Conservation (phyloP, 2,329 filamentous ascomycete genomes). For the Fusarium anthophilum region DNA sequence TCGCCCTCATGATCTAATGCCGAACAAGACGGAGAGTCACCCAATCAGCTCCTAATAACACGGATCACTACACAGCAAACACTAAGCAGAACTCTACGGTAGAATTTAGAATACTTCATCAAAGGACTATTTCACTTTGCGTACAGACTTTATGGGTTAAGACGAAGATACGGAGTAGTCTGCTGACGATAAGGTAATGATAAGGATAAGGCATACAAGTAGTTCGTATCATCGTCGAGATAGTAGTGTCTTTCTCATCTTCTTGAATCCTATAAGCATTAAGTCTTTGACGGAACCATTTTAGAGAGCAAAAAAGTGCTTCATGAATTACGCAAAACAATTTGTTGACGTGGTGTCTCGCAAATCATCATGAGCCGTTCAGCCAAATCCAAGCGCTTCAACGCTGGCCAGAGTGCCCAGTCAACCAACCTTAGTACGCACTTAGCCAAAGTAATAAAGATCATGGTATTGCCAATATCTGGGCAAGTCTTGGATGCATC, state of each 20-base stretch:
- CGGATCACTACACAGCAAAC: not conserved
- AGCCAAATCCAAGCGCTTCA: not conserved
- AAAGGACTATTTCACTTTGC: not conserved
- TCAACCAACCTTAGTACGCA: not conserved
- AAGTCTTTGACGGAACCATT: not conserved
- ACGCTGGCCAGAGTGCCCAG: not conserved
- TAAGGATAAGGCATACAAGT: not conserved
- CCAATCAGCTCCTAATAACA: constrained; percentile 18
- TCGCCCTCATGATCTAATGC: constrained; percentile 30
- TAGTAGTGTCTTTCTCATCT: not conserved
- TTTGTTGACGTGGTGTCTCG: too few relatives aligned
- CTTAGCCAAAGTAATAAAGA: not conserved
- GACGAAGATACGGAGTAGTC: not conserved
- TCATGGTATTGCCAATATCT: not conserved
- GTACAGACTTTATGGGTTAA: not conserved
- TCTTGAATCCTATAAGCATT: not conserved
- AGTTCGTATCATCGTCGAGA: not conserved
- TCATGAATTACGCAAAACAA: too few relatives aligned
- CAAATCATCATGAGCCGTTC: not conserved
- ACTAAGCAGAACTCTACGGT: not conserved
- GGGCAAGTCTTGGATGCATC: not conserved
- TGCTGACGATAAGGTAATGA: not conserved
- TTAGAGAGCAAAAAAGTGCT: not conserved
- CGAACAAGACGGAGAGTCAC: constrained; percentile 43
- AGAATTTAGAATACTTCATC: not conserved